A percentile compares a stretch with the other conserved stretches of the same genome.
Evolutionary conservation across 306 rosid species (phyloP).

Genomic region (Delonix regia): DNA sequence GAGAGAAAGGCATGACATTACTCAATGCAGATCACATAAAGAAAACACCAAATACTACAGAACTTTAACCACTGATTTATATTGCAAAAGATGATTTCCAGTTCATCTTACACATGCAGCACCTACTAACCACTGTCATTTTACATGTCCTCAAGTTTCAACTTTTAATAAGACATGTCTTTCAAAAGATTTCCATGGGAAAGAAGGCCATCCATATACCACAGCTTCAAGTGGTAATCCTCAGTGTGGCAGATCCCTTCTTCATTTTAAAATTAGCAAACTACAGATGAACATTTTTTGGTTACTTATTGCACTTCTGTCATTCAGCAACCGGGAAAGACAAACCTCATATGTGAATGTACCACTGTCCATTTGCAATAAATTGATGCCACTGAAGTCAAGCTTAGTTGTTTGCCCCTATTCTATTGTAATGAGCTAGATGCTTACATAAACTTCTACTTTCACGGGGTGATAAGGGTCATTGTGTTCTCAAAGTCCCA

Average conservation of each 20-base stretch:
- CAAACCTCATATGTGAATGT: not conserved
- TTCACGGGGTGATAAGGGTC: not conserved
- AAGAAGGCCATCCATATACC: not conserved
- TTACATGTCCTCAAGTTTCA: not conserved
- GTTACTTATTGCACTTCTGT: conserved; percentile 14
- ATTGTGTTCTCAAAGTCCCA: not conserved
- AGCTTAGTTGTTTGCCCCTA: not conserved
- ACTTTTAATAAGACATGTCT: not conserved
- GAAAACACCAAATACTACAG: conserved; percentile 15
- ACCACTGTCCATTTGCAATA: conserved; percentile 12
- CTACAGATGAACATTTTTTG: conserved; percentile 3
- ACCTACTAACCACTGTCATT: conserved; percentile 19
- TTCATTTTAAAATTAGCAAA: conserved; percentile 11
- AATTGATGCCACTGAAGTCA: not conserved
- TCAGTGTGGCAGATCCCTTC: conserved; percentile 1
- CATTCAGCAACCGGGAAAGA: not conserved
- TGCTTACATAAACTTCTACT: not conserved
- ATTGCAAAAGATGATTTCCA: conserved; percentile 18
- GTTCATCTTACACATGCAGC: conserved; percentile 6
- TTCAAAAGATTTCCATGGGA: not conserved
- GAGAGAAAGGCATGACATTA: not conserved
- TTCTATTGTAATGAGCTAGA: not conserved
- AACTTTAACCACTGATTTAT: not conserved
- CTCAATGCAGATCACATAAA: conserved; percentile 6
- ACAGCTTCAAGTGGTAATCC: conserved; percentile 13